phyloP scores from a whole-genome alignment of 2,329 filamentous ascomycete genomes.

The Dothistroma septosporum region DNA sequence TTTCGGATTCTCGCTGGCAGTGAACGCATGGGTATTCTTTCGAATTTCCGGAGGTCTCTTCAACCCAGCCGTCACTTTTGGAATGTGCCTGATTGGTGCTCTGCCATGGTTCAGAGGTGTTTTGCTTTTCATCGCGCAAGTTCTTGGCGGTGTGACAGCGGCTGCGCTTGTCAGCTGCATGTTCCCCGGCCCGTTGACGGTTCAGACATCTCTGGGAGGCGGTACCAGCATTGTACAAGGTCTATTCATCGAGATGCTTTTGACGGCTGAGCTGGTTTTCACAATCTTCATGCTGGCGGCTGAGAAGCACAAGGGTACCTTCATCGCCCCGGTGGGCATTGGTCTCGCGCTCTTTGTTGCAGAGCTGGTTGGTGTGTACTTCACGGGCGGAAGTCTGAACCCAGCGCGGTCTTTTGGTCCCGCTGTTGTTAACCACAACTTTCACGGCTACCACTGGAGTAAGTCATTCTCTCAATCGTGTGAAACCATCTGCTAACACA shows the following conservation, averaged over 20 bases:
- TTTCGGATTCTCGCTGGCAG: constrained; percentile 41
- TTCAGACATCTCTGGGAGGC: constrained; percentile 32
- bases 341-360: constrained; percentile 26
- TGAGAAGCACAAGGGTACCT: constrained; percentile 35
- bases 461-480: constrained; percentile 2
- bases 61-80: constrained; percentile 35
- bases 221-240: constrained; percentile 37
- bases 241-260: constrained; percentile 36
- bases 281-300: constrained; percentile 36
- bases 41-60: constrained; percentile 36
- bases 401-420: constrained; percentile 35
- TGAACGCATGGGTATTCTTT: constrained; percentile 41
- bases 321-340: constrained; percentile 28
- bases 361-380: constrained; percentile 26
- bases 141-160: constrained; percentile 36
- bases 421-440: constrained; percentile 28
- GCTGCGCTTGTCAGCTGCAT: constrained; percentile 33
- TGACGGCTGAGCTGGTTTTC: constrained; percentile 32
- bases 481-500: background rate
- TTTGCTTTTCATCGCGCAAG: constrained; percentile 35
- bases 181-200: constrained; percentile 36
- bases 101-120: constrained; percentile 34
- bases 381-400: constrained; percentile 34
- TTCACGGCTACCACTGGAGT: constrained; percentile 33
- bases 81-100: constrained; percentile 31